Evolutionary conservation across 345 rosid species (phyloP), one percentile per base, ranked within the genome.

Genomic region (Streptanthus diversifolius): DNA sequence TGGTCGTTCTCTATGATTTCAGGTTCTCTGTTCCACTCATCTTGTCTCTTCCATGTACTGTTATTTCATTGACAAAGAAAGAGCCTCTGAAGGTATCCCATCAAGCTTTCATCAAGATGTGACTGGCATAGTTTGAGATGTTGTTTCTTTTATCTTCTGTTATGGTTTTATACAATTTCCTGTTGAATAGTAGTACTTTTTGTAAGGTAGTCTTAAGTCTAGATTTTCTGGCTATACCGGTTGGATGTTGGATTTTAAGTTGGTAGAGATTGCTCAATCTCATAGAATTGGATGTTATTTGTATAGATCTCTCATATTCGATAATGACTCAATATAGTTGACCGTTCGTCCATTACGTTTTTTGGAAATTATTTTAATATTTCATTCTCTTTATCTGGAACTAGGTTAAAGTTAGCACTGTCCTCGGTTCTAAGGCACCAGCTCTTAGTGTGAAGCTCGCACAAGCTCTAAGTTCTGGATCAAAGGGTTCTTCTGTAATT

Each of bases 401-500:
- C 63, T 84, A 95, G 99, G 96, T 92, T 74, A 85, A 68, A 79
- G 97, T 95, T 64, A 87, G 80, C 79, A 92, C 98, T 24, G 96
- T 84, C 6, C 88, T 92, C 37, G 95, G 96, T 67, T 85, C 96
- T 52, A 86, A 76, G 79, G 86, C 92, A 72, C 99, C 99, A 58
- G 81, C 93, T 56, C 79, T 92, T 75, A 82, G 81, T 35, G 90
- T 95, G 82, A 87, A 86, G 79, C 88, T 92, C 67, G 78, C 81
- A 37, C 82, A 79, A 48, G 91, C 84, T 68, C 79, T 74, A 57
- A 73, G 72, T 58, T 77, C 84, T 70, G 81, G 80, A 78, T 72
- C 81, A 57, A 85, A 84, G 83, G 85, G 76, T 75, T 69, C 81
- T 68, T 74, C 92, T 25, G 76, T 83, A 47, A 81, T 86, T 77